These are phyloP conservation scores for Aspergillus neoniger DNA, from an alignment of 2,329 filamentous ascomycete species.

Conservation along the genomic window DNA sequence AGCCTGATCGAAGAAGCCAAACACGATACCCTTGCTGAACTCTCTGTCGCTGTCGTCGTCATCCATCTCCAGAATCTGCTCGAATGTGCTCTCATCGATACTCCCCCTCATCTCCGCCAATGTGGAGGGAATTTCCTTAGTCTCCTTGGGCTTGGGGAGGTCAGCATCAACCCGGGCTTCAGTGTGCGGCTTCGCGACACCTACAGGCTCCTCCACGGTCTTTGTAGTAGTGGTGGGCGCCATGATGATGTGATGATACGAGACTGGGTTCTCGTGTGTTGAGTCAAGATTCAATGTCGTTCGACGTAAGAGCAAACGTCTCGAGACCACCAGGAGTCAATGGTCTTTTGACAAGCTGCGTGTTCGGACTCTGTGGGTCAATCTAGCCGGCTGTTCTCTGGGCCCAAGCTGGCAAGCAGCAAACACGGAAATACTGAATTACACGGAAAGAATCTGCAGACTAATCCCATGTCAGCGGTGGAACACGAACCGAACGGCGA, in stretches of 20 bases:
- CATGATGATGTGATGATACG: constrained; percentile 23
- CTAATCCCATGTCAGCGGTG: constrained; percentile 22
- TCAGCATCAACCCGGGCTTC: constrained; percentile 9
- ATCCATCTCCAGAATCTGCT: constrained; percentile 98
- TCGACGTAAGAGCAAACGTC: constrained; percentile 7
- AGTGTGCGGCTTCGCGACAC: constrained; percentile 9
- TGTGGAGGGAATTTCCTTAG: constrained; percentile 32
- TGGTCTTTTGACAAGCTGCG: constrained; percentile 2
- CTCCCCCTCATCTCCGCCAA: constrained; percentile 69
- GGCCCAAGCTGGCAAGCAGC: not conserved
- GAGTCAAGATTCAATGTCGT: not conserved
- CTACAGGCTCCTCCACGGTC: constrained; percentile 29
- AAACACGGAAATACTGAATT: constrained; percentile 18
- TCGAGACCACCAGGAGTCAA: not conserved
- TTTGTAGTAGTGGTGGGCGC: constrained; percentile 31
- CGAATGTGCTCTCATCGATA: constrained; percentile 80
- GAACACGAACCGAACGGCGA: constrained; percentile 16
- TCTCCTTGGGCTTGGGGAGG: constrained; percentile 46
- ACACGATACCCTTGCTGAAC: constrained; percentile 86
- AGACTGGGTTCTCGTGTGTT: not conserved
- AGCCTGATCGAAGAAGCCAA: constrained; percentile 90
- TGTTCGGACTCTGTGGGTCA: not conserved
- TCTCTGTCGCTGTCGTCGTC: constrained; percentile 78
- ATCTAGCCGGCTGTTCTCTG: constrained; percentile 3
- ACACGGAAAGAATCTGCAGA: constrained; percentile 21